Conservation (phyloP, 306 rosid genomes). For the Alnus rubra region DNA sequence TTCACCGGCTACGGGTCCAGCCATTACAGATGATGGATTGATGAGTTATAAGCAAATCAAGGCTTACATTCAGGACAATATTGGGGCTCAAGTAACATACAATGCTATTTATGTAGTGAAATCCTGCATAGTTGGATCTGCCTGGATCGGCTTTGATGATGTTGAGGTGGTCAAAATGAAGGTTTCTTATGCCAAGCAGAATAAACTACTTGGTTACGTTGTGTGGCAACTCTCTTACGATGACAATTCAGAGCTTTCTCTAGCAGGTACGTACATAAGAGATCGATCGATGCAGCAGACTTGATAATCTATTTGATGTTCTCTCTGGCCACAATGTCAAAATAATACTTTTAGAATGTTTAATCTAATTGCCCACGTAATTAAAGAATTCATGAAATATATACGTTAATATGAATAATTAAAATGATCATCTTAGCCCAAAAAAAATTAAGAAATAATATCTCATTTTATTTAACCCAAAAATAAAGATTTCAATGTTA, state of each 20-base stretch:
- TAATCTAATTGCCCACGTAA: no score
- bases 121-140: slow-evolving; percentile 33
- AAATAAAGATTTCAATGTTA: no score
- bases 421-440: background rate
- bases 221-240: slow-evolving; percentile 39
- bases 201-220: slow-evolving; percentile 32
- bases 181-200: slow-evolving; percentile 43
- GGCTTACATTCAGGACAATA: background rate
- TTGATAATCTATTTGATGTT: background rate
- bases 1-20: slow-evolving; percentile 33
- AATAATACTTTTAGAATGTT: no score
- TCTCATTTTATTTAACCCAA: background rate
- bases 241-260: slow-evolving; percentile 46
- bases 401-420: background rate
- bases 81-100: background rate
- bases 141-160: slow-evolving; percentile 51
- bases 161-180: slow-evolving; percentile 36
- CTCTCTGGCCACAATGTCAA: no score
- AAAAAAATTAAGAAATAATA: background rate
- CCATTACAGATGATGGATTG: background rate
- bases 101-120: slow-evolving; percentile 38
- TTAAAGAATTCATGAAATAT: background rate
- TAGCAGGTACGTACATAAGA: slow-evolving; percentile 26
- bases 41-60: slow-evolving; percentile 29
- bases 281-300: background rate